Evolutionary conservation across 805 yeast species (phyloP).

Genomic region (Myxozyma sirexii): DNA sequence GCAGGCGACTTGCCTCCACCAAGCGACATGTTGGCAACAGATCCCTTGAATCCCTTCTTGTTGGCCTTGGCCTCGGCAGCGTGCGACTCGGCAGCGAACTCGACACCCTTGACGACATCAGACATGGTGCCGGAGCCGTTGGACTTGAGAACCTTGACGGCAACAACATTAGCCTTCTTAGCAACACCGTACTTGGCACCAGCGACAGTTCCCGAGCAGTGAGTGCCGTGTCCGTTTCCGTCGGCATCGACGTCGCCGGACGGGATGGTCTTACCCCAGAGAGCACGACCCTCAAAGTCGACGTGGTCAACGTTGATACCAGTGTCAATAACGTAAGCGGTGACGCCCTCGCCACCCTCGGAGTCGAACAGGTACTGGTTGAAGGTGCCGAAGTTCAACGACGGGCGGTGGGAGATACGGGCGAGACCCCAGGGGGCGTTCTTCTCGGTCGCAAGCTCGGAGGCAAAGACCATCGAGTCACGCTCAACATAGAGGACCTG

Average conservation of each 20-base stretch:
- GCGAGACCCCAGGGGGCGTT: conserved; percentile 79
- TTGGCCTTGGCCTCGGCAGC: conserved; percentile 42
- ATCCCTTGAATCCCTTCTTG: conserved; percentile 56
- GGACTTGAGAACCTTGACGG: conserved; percentile 62
- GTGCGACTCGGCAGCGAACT: conserved; percentile 59
- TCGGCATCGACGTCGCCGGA: conserved; percentile 51
- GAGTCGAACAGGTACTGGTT: conserved; percentile 62
- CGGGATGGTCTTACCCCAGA: conserved; percentile 63
- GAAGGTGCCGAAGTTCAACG: conserved; percentile 60
- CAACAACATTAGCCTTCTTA: conserved; percentile 59
- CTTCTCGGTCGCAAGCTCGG: conserved; percentile 53
- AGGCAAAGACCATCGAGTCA: conserved; percentile 55
- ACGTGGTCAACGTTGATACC: conserved; percentile 57
- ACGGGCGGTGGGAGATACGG: conserved; percentile 65
- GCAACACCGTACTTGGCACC: conserved; percentile 62
- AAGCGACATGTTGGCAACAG: conserved; percentile 64
- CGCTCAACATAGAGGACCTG: conserved; percentile 62
- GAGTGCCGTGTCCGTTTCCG: conserved; percentile 68
- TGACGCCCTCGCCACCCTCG: conserved; percentile 63
- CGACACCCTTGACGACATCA: conserved; percentile 65
- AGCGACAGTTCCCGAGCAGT: conserved; percentile 68
- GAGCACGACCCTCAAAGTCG: conserved; percentile 63
- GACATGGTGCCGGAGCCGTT: conserved; percentile 64
- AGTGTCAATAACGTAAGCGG: conserved; percentile 59
- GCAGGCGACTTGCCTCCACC: conserved; percentile 63